Percentiles rank a stretch among this genome's conserved stretches.
phyloP scores from a whole-genome alignment of 2,329 filamentous ascomycete genomes.

The Colletotrichum brevisporum region DNA sequence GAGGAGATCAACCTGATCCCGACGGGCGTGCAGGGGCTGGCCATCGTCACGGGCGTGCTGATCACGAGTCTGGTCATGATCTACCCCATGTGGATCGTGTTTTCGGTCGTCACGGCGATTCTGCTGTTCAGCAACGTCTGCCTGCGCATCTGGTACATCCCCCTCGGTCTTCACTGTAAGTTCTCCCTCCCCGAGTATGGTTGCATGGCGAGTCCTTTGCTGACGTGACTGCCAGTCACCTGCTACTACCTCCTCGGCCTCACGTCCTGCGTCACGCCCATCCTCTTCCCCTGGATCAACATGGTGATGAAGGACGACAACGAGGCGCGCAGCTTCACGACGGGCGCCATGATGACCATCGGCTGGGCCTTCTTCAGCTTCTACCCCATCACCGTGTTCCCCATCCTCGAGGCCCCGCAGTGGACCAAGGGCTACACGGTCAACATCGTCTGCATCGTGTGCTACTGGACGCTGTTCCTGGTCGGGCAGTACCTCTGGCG shows the following conservation, averaged over 20 bases:
- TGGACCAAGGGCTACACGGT: constrained; percentile 42
- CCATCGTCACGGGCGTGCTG: constrained; percentile 43
- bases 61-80: constrained; percentile 48
- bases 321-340: constrained; percentile 40
- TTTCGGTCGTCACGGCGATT: constrained; percentile 42
- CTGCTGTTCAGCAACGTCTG: constrained; percentile 40
- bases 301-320: constrained; percentile 40
- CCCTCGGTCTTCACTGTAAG: constrained; percentile 39
- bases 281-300: constrained; percentile 42
- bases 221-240: constrained; percentile 5
- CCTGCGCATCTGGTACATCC: constrained; percentile 41
- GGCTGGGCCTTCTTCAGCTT: constrained; percentile 41
- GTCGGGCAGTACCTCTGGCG: constrained; percentile 26
- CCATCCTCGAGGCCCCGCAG: constrained; percentile 38
- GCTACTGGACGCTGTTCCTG: constrained; percentile 29
- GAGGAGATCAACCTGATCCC: constrained; percentile 42
- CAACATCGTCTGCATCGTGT: constrained; percentile 27
- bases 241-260: constrained; percentile 41
- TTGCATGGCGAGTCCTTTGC: neutral
- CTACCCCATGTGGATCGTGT: constrained; percentile 49
- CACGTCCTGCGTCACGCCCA: constrained; percentile 40
- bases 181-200: too few relatives aligned
- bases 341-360: constrained; percentile 41
- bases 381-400: constrained; percentile 40
- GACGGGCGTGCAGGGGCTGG: constrained; percentile 42